phyloP scores from a whole-genome alignment of 768 basidiomycete genomes.

The Coprinopsis sp. region DNA sequence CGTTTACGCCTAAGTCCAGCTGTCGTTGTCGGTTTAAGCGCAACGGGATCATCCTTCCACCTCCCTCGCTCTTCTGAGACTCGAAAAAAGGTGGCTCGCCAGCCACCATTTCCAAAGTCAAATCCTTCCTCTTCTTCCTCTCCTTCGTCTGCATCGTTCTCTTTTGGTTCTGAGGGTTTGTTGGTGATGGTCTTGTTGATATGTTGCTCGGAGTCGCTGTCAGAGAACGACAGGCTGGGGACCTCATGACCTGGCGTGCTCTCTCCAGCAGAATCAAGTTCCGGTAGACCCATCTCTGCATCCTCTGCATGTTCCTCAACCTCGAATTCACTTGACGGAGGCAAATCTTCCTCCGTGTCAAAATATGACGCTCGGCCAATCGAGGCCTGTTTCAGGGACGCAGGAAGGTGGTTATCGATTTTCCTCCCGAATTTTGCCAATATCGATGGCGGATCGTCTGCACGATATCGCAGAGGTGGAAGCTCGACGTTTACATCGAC shows the following conservation, averaged over 20 bases:
- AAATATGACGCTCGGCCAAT: no score
- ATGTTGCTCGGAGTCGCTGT: conserved; percentile 35
- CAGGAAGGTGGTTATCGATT: conserved; percentile 25
- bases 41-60: conserved; percentile 50
- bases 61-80: conserved; percentile 56
- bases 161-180: no score
- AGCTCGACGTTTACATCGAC: conserved; percentile 21
- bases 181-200: no score
- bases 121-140: conserved; percentile 16
- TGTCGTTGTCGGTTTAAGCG: conserved; percentile 18
- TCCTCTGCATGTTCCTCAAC: conserved; percentile 30
- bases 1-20: background rate
- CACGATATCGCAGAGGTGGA: conserved; percentile 15
- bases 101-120: conserved; percentile 23
- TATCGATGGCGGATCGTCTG: conserved; percentile 23
- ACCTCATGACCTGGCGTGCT: conserved; percentile 21
- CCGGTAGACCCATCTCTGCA: conserved; percentile 17
- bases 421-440: conserved; percentile 20
- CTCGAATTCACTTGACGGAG: conserved; percentile 30
- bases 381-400: no score
- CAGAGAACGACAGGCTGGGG: conserved; percentile 27
- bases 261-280: conserved; percentile 22
- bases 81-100: conserved; percentile 49
- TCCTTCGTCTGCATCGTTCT: conserved; percentile 23
- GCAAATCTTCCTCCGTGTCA: conserved; percentile 22